Conservation (phyloP, 2,329 filamentous ascomycete genomes). For the Aspergillus pseudoviridinutans region DNA sequence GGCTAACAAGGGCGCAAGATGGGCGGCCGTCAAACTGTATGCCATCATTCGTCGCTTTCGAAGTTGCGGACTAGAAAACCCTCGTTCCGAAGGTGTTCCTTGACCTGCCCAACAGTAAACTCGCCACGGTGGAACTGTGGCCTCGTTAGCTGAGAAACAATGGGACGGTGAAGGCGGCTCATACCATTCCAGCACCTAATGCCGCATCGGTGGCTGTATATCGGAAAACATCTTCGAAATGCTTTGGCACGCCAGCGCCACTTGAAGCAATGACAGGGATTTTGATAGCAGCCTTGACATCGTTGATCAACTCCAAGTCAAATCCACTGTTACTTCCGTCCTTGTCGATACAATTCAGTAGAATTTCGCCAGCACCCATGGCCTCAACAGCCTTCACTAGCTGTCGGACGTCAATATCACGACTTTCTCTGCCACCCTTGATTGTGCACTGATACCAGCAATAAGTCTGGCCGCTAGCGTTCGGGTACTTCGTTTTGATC, state of each 20-base stretch:
- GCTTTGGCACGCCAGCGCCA: conserved; percentile 79
- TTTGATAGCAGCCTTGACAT: conserved; percentile 79
- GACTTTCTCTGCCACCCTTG: conserved; percentile 90
- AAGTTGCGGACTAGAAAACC: conserved; percentile 76
- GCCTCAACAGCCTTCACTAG: conserved; percentile 85
- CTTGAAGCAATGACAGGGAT: conserved; percentile 96
- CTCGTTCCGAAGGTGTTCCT: conserved; percentile 68
- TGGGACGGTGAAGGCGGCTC: conserved; percentile 20
- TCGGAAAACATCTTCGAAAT: conserved; percentile 88
- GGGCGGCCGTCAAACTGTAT: neutral
- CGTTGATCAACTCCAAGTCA: conserved; percentile 82
- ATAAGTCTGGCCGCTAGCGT: conserved; percentile 70
- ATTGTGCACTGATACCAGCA: conserved; percentile 99
- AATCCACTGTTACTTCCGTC: conserved; percentile 94
- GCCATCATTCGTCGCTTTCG: conserved; percentile 46
- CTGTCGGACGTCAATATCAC: conserved; percentile 88
- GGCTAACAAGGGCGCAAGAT: neutral
- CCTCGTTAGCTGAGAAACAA: conserved; percentile 6
- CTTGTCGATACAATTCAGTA: conserved; percentile 96
- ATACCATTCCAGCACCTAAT: conserved; percentile 84
- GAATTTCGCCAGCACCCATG: conserved; percentile 90
- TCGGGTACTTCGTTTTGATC: conserved; percentile 64
- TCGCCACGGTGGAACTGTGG: conserved; percentile 81
- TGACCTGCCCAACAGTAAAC: conserved; percentile 92
- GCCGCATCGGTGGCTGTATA: conserved; percentile 87